phyloP scores from a whole-genome alignment of 805 yeast species.

The Ogataea corticis region DNA sequence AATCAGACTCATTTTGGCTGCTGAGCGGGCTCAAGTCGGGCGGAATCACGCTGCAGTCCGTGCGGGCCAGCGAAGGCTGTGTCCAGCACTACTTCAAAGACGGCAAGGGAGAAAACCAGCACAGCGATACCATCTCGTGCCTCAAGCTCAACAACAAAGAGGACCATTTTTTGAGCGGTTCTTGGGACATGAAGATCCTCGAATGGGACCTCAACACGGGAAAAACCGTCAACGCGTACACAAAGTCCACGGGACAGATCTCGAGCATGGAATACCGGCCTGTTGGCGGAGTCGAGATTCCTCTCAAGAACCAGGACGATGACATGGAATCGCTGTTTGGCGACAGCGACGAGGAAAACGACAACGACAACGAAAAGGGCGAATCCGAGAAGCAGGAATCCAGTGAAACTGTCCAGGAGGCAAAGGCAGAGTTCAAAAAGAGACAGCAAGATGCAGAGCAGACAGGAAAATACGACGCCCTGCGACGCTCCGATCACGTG shows the following conservation, averaged over 20 bases:
- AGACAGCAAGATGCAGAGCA: conserved; percentile 49
- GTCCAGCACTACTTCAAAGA: conserved; percentile 69
- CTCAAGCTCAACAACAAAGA: conserved; percentile 63
- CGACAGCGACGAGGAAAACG: conserved; percentile 28
- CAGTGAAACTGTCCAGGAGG: not conserved
- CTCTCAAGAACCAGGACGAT: conserved; percentile 16
- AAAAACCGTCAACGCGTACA: conserved; percentile 44
- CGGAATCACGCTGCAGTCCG: conserved; percentile 82
- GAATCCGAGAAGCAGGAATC: not conserved
- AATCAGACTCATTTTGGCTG: conserved; percentile 80
- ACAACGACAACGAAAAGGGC: not conserved
- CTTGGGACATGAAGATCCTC: conserved; percentile 83
- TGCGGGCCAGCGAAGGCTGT: conserved; percentile 79
- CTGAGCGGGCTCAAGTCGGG: conserved; percentile 81
- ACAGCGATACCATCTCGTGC: conserved; percentile 73
- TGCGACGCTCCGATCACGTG: conserved; percentile 41
- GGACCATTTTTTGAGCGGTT: conserved; percentile 69
- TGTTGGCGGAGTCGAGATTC: conserved; percentile 46
- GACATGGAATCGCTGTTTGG: conserved; percentile 24
- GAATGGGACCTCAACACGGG: conserved; percentile 91
- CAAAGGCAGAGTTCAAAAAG: conserved; percentile 17
- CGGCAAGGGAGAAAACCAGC: conserved; percentile 41
- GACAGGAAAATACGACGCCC: conserved; percentile 27
- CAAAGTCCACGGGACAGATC: conserved; percentile 72
- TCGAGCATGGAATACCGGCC: conserved; percentile 77